Percentiles rank a stretch among this genome's conserved stretches.
phyloP scores from a whole-genome alignment of 177 flowering plant species.

The Vitis hybrid region DNA sequence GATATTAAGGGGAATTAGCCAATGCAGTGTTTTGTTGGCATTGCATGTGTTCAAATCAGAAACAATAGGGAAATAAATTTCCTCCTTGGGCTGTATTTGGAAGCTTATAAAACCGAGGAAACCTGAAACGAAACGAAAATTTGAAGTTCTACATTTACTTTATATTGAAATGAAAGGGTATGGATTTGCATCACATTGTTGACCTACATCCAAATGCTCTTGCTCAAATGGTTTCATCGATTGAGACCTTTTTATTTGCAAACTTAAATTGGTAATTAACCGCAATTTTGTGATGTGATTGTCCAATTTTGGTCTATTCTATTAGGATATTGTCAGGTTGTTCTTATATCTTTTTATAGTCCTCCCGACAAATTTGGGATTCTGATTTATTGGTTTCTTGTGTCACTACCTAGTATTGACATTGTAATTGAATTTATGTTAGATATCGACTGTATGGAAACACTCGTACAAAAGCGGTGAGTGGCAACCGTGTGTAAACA shows the following conservation, averaged over 20 bases:
- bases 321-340: neutral
- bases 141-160: no score
- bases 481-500: constrained; percentile 81
- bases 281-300: neutral
- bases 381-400: neutral
- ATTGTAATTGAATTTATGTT: constrained; percentile 20
- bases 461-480: constrained; percentile 66
- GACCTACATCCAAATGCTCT: no score
- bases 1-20: neutral
- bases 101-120: neutral
- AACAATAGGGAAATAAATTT: neutral
- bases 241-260: neutral
- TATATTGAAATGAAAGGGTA: no score
- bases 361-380: neutral
- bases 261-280: neutral
- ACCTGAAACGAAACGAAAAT: no score
- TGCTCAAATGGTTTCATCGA: neutral
- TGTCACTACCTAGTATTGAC: constrained; percentile 5
- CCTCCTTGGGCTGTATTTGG: neutral
- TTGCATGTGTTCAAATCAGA: neutral
- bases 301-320: neutral
- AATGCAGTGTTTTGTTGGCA: neutral
- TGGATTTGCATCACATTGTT: no score
- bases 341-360: neutral
- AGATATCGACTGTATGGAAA: constrained; percentile 91